Base-by-base conservation (phyloP, 345 rosid species). In the Combretum micranthum region DNA sequence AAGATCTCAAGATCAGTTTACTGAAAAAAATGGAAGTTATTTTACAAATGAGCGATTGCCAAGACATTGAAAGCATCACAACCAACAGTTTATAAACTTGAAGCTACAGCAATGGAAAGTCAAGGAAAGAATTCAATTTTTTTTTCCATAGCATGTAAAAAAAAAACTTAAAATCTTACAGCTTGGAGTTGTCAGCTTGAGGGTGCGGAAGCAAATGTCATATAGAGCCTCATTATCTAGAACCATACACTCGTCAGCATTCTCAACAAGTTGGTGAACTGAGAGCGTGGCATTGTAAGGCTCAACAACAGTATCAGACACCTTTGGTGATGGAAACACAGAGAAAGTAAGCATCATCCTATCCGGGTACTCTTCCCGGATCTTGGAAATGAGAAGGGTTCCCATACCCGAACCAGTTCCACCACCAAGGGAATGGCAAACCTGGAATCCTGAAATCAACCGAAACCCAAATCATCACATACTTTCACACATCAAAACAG, bases 381-480 rank as follows among this genome's bases (percentile, higher is more conserved):
- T 83, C 76, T 83, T 80, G 1, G 86, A 83, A 50, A 83, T 83
- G 67, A 83, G 66, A 52, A 83, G 80, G 0, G 89, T 83, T 59
- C 89, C 89, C 89, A 83, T 83, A 9, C 89, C 86, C 13, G 88
- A 83, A 43, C 88, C 88, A 14, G 85, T 83, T 66, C 88, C 88
- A 54, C 85, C 88, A 57, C 86, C 88, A 61, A 83, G 53, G 0
- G 89, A 83, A 70, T 80, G 89, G 65, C 89, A 83, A 19, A 83
- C 89, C 68, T 83, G 89, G 57, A 83, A 83, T 19, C 89, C 89
- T 83, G 60, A 22, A 71, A 44, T 16, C 19, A 20, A 51, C 19
- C 14, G 19, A 50, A 52, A 63, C 47, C 7, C 43, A 22, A 7
- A 10, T n/a, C 14, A 21, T 18, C 6, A 32, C 6, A 32, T 32